These are phyloP conservation scores for Phylloporus sp. DNA, from an alignment of 768 basidiomycete species.

Conservation along the genomic window DNA sequence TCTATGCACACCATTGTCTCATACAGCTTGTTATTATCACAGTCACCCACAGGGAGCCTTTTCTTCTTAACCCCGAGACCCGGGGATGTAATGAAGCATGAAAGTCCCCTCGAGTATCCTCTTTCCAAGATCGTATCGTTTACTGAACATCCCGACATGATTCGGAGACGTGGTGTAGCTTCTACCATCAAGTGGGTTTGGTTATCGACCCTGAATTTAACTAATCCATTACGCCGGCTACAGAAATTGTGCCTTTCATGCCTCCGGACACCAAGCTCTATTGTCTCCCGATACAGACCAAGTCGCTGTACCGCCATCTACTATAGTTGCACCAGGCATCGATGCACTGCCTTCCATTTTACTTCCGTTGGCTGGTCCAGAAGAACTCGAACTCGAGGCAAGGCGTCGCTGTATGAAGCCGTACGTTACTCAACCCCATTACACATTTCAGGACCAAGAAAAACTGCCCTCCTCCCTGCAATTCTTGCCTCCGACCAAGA, in stretches of 20 bases:
- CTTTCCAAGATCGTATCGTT: slow-evolving; percentile 79
- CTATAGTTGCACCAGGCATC: slow-evolving; percentile 64
- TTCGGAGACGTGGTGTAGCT: slow-evolving; percentile 83
- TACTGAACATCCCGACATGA: slow-evolving; percentile 84
- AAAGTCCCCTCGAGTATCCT: slow-evolving; percentile 64
- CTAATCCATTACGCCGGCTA: slow-evolving; percentile 7
- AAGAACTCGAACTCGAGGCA: slow-evolving; percentile 92
- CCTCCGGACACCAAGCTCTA: slow-evolving; percentile 64
- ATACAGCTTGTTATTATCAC: neutral
- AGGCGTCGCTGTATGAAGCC: slow-evolving; percentile 5
- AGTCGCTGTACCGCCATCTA: slow-evolving; percentile 57
- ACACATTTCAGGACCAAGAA: slow-evolving; percentile 74
- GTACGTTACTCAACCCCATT: neutral
- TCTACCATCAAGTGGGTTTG: slow-evolving; percentile 76
- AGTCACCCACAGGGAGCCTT: slow-evolving; percentile 75
- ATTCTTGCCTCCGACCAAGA: slow-evolving; percentile 82
- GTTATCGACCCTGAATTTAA: neutral
- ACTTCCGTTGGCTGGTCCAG: slow-evolving; percentile 89
- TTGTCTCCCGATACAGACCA: slow-evolving; percentile 59
- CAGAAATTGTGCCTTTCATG: slow-evolving; percentile 79
- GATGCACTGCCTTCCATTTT: slow-evolving; percentile 83
- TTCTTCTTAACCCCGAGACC: slow-evolving; percentile 75
- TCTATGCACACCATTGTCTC: neutral
- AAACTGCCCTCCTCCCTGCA: slow-evolving; percentile 79
- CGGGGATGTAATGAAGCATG: slow-evolving; percentile 41